phyloP scores from a whole-genome alignment of 495 filamentous ascomycete genomes.

The Annulohypoxylon bovei region DNA sequence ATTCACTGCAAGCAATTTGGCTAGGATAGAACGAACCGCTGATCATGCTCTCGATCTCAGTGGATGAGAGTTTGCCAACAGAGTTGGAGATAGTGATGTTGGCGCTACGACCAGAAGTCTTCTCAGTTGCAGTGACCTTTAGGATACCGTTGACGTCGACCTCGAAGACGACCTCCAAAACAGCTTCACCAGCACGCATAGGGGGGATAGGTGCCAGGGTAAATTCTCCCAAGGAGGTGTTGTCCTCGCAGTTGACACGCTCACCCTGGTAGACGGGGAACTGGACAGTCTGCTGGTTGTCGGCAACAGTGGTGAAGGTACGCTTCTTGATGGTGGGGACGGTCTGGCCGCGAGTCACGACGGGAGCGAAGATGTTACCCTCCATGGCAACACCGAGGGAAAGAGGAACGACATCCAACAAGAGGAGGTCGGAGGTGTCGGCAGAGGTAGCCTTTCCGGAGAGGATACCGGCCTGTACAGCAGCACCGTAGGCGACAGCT shows the following conservation, averaged over 20 bases:
- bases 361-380: slow-evolving; percentile 98
- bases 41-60: slow-evolving; percentile 98
- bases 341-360: slow-evolving; percentile 90
- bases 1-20: not conserved
- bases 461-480: slow-evolving; percentile 97
- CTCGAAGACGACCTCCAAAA: slow-evolving; percentile 98
- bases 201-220: slow-evolving; percentile 95
- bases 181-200: slow-evolving; percentile 98
- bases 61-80: slow-evolving; percentile 94
- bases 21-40: slow-evolving; percentile 65
- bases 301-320: slow-evolving; percentile 97
- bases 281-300: slow-evolving; percentile 96
- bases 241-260: slow-evolving; percentile 99
- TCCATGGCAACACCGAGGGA: slow-evolving; percentile 99
- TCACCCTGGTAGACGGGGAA: slow-evolving; percentile 99
- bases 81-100: slow-evolving; percentile 99
- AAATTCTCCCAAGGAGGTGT: slow-evolving; percentile 98
- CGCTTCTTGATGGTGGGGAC: slow-evolving; percentile 94
- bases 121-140: slow-evolving; percentile 99
- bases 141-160: slow-evolving; percentile 99
- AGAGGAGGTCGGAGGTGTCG: slow-evolving; percentile 92
- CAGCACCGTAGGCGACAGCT: slow-evolving; percentile 98
- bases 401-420: slow-evolving; percentile 96
- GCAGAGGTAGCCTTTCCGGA: slow-evolving; percentile 96
- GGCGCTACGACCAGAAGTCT: slow-evolving; percentile 95